phyloP scores from a whole-genome alignment of 257 asterid species.

The Leptodermis oblonga region DNA sequence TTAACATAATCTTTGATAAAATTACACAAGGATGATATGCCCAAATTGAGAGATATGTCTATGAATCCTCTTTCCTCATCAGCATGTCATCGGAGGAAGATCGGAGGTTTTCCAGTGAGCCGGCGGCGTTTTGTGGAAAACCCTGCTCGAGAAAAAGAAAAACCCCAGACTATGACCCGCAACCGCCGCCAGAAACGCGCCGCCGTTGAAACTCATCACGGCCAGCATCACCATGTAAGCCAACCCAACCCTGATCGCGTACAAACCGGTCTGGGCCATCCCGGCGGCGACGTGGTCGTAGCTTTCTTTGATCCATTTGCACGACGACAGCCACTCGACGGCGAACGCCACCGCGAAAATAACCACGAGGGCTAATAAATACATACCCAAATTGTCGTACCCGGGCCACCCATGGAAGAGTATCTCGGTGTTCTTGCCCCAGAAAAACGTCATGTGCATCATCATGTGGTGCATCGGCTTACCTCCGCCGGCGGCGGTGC shows the following conservation, averaged over 20 bases:
- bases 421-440: conserved; percentile 75
- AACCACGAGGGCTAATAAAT: conserved; percentile 41
- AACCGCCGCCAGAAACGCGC: conserved; percentile 58
- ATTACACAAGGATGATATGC: no score
- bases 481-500: conserved; percentile 24
- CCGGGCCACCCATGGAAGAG: conserved; percentile 82
- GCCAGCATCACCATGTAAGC: conserved; percentile 78
- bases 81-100: conserved; percentile 51
- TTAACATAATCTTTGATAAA: no score
- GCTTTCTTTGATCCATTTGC: conserved; percentile 30
- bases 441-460: conserved; percentile 95
- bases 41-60: no score
- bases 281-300: conserved; percentile 27
- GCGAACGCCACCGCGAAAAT: conserved; percentile 40
- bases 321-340: conserved; percentile 61
- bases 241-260: conserved; percentile 48
- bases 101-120: conserved; percentile 36
- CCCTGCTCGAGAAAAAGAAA: conserved; percentile 57
- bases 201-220: conserved; percentile 75
- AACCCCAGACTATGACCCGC: conserved; percentile 61
- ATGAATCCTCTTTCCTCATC: no score
- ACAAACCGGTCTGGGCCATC: conserved; percentile 41
- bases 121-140: conserved; percentile 20
- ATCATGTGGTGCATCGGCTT: conserved; percentile 48
- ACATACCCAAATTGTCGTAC: conserved; percentile 49